A percentile compares a stretch with the other conserved stretches of the same genome.
phyloP scores from a whole-genome alignment of 1,139 yeast genomes.

The Blastobotrys niveus region DNA sequence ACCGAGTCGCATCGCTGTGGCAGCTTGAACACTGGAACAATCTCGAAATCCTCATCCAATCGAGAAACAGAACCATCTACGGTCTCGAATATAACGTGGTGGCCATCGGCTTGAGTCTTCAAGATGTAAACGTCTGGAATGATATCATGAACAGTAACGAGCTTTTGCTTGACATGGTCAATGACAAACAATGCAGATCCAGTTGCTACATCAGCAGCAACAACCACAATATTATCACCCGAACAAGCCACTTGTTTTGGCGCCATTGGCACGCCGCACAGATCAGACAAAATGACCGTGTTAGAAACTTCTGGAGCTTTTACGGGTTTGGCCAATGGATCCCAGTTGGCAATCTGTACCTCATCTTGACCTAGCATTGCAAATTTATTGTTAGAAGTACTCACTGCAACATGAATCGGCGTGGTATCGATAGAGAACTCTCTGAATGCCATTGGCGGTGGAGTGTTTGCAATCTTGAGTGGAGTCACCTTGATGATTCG shows the following conservation, averaged over 20 bases:
- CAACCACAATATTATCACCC: conserved; percentile 46
- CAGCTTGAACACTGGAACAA: conserved; percentile 43
- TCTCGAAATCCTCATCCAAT: conserved; percentile 29
- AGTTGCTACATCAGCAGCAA: conserved; percentile 46
- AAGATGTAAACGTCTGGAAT: conserved; percentile 50
- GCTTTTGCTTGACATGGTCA: conserved; percentile 1
- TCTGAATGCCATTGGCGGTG: conserved; percentile 86
- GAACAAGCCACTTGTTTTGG: conserved; percentile 61
- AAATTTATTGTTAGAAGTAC: conserved; percentile 51
- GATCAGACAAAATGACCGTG: conserved; percentile 31
- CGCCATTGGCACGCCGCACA: conserved; percentile 26
- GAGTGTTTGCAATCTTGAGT: conserved; percentile 76
- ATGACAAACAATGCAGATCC: conserved; percentile 12
- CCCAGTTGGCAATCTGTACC: conserved; percentile 41
- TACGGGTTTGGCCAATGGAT: conserved; percentile 34
- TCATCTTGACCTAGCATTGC: conserved; percentile 51
- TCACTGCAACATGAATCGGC: conserved; percentile 60
- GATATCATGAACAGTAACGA: conserved; percentile 24
- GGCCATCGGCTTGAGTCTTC: conserved; percentile 52
- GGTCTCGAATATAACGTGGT: conserved; percentile 51
- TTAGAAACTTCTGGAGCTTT: conserved; percentile 45
- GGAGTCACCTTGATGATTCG: conserved; percentile 71
- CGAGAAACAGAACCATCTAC: conserved; percentile 56
- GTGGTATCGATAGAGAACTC: conserved; percentile 48
- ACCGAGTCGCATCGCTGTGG: conserved; percentile 69